These are phyloP conservation scores for Monilinia polystroma DNA, from an alignment of 2,329 filamentous ascomycete genomes.

Conservation along the genomic window DNA sequence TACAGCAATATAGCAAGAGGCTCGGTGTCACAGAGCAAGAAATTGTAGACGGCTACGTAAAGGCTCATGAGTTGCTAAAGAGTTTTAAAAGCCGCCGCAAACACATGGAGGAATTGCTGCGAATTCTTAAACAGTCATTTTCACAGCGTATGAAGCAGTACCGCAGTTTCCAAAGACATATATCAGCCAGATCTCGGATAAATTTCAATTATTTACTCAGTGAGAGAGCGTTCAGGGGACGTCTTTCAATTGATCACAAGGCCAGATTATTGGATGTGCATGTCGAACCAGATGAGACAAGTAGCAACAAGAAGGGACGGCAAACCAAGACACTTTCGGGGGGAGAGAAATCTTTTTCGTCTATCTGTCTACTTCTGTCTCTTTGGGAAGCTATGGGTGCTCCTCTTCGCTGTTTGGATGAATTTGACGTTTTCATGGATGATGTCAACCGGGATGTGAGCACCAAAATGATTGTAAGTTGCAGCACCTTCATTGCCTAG, in stretches of 20 bases:
- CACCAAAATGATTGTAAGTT: conserved; percentile 84
- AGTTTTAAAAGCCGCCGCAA: conserved; percentile 47
- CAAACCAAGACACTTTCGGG: conserved; percentile 91
- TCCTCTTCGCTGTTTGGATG: conserved; percentile 89
- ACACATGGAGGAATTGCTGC: conserved; percentile 46
- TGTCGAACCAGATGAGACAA: conserved; percentile 70
- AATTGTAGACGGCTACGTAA: conserved; percentile 52
- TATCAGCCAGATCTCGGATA: conserved; percentile 80
- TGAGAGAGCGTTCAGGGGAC: conserved; percentile 85
- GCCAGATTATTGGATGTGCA: conserved; percentile 73
- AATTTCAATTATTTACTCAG: conserved; percentile 87
- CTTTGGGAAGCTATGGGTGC: conserved; percentile 99
- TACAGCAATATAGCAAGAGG: conserved; percentile 56
- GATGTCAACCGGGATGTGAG: conserved; percentile 90
- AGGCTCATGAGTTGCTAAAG: conserved; percentile 44
- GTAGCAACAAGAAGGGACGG: conserved; percentile 66
- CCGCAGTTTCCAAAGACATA: conserved; percentile 76
- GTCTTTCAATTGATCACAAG: conserved; percentile 74
- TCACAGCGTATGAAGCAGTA: conserved; percentile 71
- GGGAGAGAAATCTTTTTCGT: conserved; percentile 96
- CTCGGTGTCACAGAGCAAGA: conserved; percentile 65
- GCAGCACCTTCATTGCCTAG: neutral
- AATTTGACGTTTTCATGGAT: conserved; percentile 99
- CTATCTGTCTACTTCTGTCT: conserved; percentile 86
- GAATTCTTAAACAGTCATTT: conserved; percentile 58